Conservation (phyloP, 2,329 filamentous ascomycete genomes). For the Cryoendolithus antarcticus region DNA sequence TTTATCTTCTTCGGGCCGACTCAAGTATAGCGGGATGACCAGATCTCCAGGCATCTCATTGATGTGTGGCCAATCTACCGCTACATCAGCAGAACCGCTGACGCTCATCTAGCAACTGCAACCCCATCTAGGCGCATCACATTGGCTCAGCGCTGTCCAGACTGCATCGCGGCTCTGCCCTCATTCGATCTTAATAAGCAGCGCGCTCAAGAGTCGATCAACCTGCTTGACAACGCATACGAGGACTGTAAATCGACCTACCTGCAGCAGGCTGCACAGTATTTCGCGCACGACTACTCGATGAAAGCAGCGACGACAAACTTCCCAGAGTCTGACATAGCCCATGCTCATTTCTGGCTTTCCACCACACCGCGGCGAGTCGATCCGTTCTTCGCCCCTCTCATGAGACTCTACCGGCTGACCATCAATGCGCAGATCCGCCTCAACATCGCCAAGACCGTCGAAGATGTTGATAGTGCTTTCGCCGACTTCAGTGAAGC, state of each 20-base stretch:
- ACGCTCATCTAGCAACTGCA: not conserved
- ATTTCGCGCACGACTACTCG: not conserved
- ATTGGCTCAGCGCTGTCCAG: not conserved
- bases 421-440: not conserved
- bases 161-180: not conserved
- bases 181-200: not conserved
- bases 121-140: not conserved
- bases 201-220: not conserved
- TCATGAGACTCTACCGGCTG: not conserved
- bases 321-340: not conserved
- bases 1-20: not conserved
- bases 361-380: not conserved
- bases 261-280: conserved; percentile 1
- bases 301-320: not conserved
- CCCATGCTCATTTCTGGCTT: conserved; percentile 4
- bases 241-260: not conserved
- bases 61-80: conserved; percentile 1
- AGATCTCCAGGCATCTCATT: not conserved
- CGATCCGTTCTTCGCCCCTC: not conserved
- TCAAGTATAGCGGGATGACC: not conserved
- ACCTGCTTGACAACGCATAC: not conserved
- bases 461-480: not conserved
- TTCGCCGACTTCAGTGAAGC: conserved; percentile 3
- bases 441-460: not conserved
- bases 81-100: not conserved